Base-by-base conservation (phyloP, 352 stramenopile species). In the Globisporangium irregulare region DNA sequence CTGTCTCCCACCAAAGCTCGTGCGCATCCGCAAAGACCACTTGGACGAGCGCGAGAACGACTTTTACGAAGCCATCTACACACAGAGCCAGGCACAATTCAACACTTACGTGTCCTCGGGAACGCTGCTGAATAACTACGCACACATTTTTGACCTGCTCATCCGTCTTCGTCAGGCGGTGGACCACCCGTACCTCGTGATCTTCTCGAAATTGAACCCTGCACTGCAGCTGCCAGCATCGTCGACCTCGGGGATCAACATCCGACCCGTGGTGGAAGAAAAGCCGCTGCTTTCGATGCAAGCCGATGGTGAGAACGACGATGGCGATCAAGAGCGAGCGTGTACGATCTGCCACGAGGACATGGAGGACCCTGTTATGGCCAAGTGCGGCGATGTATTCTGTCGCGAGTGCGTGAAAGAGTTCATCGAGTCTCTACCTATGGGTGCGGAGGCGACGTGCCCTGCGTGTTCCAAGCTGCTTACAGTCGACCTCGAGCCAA, bases 81-180 rank as follows among this genome's bases (percentile, higher is more conserved):
- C 95, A 3, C 94, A 99, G 70, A 98, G 91, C 41, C 91, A 98
- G 78, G 93, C 94, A 14, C 93, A 98, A 68, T 99, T 99, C 76
- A 95, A 99, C 82, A 98, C 98, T 10, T 99, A 99, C 73, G 95
- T 99, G 25, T 91, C 94, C 41, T 91, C 87, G 20, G 98, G 98
- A 15, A 99, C 97, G 60, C 74, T 99, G 24, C 78, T 99, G n/a
- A 99, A 99, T 87, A 99, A 99, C 76, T 99, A 99, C 73, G 97
- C 97, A 12, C 97, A 99, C 89, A 94, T 99, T 69, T 98, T 99
- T 80, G 97, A 97, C 69, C 87, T 99, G 20, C 81, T 99, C 2
- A 99, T 99, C 48, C 93, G 97, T 3, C 92, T 99, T 69, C 92
- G 98, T 3, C 97, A 99, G 80, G 94, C 95, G 14, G 95, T 99